These are phyloP conservation scores for Neobulgaria alba DNA, from an alignment of 2,329 filamentous ascomycete species.

Conservation along the genomic window DNA sequence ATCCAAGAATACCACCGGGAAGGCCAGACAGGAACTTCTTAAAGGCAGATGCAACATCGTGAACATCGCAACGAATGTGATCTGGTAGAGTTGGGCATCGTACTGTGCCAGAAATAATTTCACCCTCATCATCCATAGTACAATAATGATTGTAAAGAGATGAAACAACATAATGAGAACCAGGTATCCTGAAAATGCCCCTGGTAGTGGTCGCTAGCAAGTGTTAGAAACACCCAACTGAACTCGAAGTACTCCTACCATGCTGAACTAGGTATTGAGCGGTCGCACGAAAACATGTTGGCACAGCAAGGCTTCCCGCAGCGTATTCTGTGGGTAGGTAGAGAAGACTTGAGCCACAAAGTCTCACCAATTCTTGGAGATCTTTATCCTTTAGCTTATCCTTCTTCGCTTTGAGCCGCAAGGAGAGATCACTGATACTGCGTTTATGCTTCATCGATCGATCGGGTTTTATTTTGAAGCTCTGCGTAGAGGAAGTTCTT, in stretches of 20 bases:
- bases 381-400: slow-evolving; percentile 42
- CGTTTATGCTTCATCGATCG: slow-evolving; percentile 36
- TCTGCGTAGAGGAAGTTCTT: slow-evolving; percentile 29
- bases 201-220: slow-evolving; percentile 33
- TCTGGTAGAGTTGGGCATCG: slow-evolving; percentile 49
- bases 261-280: slow-evolving; percentile 56
- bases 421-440: slow-evolving; percentile 47
- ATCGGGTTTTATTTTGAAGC: slow-evolving; percentile 22
- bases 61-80: slow-evolving; percentile 50
- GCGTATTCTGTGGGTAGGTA: slow-evolving; percentile 52
- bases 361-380: slow-evolving; percentile 49
- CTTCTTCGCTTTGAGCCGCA: slow-evolving; percentile 36
- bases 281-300: slow-evolving; percentile 58
- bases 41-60: slow-evolving; percentile 60
- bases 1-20: slow-evolving; percentile 58
- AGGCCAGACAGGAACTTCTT: slow-evolving; percentile 55
- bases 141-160: slow-evolving; percentile 58
- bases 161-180: slow-evolving; percentile 45
- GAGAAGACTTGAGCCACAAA: slow-evolving; percentile 54
- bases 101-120: slow-evolving; percentile 46
- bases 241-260: slow-evolving; percentile 33
- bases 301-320: slow-evolving; percentile 47
- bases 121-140: slow-evolving; percentile 37
- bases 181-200: slow-evolving; percentile 56
- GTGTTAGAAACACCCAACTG: slow-evolving; percentile 9